These are phyloP conservation scores for Fusarium mundagurra DNA, from an alignment of 2,329 filamentous ascomycete species.

Conservation along the genomic window DNA sequence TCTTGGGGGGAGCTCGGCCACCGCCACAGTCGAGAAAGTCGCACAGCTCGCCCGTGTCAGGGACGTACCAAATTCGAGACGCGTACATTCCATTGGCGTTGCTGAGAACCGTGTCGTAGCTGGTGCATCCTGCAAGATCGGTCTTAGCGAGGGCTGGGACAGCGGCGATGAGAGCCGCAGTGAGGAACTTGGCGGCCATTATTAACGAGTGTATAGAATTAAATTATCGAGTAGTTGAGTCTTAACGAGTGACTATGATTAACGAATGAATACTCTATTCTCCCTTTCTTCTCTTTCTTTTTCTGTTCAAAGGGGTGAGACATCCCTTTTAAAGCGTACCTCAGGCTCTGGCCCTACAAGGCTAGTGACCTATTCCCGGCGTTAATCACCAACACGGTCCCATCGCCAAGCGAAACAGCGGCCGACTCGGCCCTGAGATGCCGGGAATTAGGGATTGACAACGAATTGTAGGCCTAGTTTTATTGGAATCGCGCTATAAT, in stretches of 20 bases:
- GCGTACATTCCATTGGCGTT: slow-evolving; percentile 51
- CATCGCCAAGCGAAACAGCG: slow-evolving; percentile 2
- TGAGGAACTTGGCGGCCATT: slow-evolving; percentile 43
- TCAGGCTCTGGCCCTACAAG: neutral
- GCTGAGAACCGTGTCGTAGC: slow-evolving; percentile 47
- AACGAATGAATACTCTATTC: slow-evolving; percentile 7
- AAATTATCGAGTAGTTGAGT: neutral
- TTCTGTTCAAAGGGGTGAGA: neutral
- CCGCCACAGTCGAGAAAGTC: slow-evolving; percentile 73
- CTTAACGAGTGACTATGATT: neutral
- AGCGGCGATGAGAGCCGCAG: slow-evolving; percentile 44
- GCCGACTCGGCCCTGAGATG: slow-evolving; percentile 8
- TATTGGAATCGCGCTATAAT: neutral
- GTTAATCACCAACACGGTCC: slow-evolving; percentile 13
- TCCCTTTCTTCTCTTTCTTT: neutral
- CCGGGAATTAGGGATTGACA: neutral
- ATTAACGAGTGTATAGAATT: slow-evolving; percentile 23
- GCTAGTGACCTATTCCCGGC: slow-evolving; percentile 16
- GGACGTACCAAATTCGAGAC: slow-evolving; percentile 68
- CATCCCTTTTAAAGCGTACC: slow-evolving; percentile 18
- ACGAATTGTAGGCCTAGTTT: neutral
- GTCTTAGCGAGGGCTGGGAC: slow-evolving; percentile 54
- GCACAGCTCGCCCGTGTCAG: slow-evolving; percentile 72
- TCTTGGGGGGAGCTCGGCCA: slow-evolving; percentile 71
- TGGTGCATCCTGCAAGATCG: slow-evolving; percentile 58